These are phyloP conservation scores for Nidularia pulvinata DNA, from an alignment of 768 basidiomycete genomes.

Conservation along the genomic window DNA sequence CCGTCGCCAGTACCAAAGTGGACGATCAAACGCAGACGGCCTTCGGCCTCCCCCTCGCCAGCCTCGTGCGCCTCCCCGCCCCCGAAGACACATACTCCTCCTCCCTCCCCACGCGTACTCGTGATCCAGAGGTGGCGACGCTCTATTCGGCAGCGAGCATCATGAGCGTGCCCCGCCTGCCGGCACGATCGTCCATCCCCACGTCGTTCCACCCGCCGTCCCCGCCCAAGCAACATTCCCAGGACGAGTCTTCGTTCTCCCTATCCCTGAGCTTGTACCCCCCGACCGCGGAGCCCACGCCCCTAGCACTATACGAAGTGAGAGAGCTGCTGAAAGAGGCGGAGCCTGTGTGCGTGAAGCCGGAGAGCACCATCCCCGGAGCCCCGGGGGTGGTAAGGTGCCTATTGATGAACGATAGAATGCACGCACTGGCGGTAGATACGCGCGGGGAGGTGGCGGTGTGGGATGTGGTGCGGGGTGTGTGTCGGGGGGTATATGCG, in stretches of 20 bases:
- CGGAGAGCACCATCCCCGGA: slow-evolving; percentile 76
- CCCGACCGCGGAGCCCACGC: slow-evolving; percentile 8
- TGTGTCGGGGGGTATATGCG: slow-evolving; percentile 72
- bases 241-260: slow-evolving; percentile 15
- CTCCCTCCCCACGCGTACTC: slow-evolving; percentile 33
- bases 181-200: not conserved
- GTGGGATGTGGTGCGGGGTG: slow-evolving; percentile 87
- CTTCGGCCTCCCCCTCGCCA: slow-evolving; percentile 70
- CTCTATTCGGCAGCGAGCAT: slow-evolving; percentile 86
- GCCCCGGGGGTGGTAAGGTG: slow-evolving; percentile 83
- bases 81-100: slow-evolving; percentile 62
- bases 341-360: slow-evolving; percentile 43
- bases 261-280: not conserved
- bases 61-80: slow-evolving; percentile 67
- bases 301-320: slow-evolving; percentile 55
- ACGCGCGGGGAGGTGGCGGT: slow-evolving; percentile 87
- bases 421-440: slow-evolving; percentile 91
- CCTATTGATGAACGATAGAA: slow-evolving; percentile 81
- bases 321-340: slow-evolving; percentile 88
- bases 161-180: slow-evolving; percentile 49
- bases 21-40: slow-evolving; percentile 10
- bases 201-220: slow-evolving; percentile 10
- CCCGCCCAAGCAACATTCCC: slow-evolving; percentile 20
- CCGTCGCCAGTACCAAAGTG: no score
- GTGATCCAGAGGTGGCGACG: slow-evolving; percentile 82